Evolutionary conservation across 768 basidiomycete species (phyloP).

Genomic region (Albatrellus ellisii): DNA sequence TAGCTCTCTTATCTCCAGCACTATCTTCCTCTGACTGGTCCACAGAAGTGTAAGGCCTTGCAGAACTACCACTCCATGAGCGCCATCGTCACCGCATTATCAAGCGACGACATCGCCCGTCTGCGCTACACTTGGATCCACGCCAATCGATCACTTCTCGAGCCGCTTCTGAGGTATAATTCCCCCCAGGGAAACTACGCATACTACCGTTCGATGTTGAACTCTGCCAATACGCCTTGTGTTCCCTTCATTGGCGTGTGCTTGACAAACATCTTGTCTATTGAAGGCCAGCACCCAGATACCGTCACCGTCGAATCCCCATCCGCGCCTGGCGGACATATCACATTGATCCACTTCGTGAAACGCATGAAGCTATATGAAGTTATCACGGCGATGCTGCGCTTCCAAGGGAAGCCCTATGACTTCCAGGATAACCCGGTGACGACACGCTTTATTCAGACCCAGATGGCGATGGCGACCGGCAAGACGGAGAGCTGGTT

Average conservation of each 20-base stretch:
- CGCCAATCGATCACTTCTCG: conserved; percentile 35
- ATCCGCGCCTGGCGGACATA: conserved; percentile 8
- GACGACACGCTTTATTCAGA: conserved; percentile 33
- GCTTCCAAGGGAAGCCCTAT: conserved; percentile 41
- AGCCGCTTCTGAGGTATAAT: conserved; percentile 38
- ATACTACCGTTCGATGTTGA: conserved; percentile 37
- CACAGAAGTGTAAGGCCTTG: conserved; percentile 48
- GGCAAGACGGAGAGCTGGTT: conserved; percentile 36
- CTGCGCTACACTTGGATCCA: conserved; percentile 58
- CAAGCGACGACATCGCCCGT: conserved; percentile 41
- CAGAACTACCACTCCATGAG: conserved; percentile 60
- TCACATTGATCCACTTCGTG: conserved; percentile 32
- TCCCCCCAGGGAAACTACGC: conserved; percentile 47
- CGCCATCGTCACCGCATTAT: conserved; percentile 50
- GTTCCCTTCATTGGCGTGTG: conserved; percentile 59
- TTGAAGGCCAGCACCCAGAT: conserved; percentile 37
- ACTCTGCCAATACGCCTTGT: conserved; percentile 33
- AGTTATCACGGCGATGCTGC: conserved; percentile 39
- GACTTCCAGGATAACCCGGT: conserved; percentile 31
- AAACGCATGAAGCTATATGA: conserved; percentile 47
- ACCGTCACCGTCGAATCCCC: conserved; percentile 15
- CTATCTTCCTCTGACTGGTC: background rate
- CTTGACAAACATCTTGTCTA: conserved; percentile 45
- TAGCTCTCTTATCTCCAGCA: background rate
- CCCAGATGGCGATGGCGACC: conserved; percentile 28